These are phyloP conservation scores for Imleria badia DNA, from an alignment of 768 basidiomycete genomes.

Conservation along the genomic window DNA sequence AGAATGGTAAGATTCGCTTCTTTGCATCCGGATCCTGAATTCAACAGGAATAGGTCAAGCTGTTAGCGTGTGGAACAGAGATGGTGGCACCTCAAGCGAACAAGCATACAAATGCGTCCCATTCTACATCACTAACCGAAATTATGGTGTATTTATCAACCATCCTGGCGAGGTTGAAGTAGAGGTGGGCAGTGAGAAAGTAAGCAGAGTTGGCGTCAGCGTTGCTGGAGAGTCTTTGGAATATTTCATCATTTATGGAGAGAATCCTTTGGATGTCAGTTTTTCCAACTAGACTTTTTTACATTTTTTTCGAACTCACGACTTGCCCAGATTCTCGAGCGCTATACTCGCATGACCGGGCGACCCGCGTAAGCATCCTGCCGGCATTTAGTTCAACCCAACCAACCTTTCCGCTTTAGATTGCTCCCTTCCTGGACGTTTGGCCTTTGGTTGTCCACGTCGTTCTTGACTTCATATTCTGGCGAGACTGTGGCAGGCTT, in stretches of 20 bases:
- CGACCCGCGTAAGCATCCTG: constrained; percentile 14
- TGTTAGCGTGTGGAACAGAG: constrained; percentile 70
- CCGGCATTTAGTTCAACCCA: not conserved
- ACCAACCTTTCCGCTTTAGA: constrained; percentile 32
- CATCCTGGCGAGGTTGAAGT: constrained; percentile 75
- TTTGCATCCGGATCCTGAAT: constrained; percentile 17
- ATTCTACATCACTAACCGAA: constrained; percentile 67
- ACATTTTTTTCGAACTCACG: not conserved
- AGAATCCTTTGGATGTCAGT: constrained; percentile 55
- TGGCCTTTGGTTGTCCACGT: constrained; percentile 76
- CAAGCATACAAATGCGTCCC: constrained; percentile 69
- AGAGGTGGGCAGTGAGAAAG: constrained; percentile 68
- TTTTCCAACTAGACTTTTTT: not conserved
- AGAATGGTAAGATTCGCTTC: constrained; percentile 56
- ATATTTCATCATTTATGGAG: constrained; percentile 71
- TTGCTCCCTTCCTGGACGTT: constrained; percentile 73
- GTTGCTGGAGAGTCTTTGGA: constrained; percentile 64
- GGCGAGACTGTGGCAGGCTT: constrained; percentile 67
- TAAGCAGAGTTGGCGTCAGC: constrained; percentile 61
- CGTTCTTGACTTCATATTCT: constrained; percentile 71
- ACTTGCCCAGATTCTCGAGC: constrained; percentile 14
- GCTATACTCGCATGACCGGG: constrained; percentile 23
- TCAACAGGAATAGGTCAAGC: constrained; percentile 43
- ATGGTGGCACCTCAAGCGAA: constrained; percentile 71
- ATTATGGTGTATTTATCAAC: constrained; percentile 77